These are phyloP conservation scores for Lachnellula cervina DNA, from an alignment of 2,329 filamentous ascomycete genomes.

Conservation along the genomic window DNA sequence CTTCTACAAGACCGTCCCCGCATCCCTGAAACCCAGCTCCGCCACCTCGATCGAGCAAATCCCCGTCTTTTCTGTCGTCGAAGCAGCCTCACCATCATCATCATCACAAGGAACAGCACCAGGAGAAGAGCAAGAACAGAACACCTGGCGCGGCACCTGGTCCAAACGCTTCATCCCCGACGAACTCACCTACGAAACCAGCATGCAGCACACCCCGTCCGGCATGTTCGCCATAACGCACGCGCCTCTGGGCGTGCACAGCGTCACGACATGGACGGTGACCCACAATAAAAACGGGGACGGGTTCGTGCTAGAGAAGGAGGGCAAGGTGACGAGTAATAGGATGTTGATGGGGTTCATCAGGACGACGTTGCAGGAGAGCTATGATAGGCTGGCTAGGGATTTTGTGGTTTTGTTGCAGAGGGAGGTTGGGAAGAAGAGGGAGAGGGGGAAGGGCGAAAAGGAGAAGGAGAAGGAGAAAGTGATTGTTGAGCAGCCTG, in stretches of 20 bases:
- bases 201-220: conserved; percentile 16
- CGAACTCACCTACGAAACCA: conserved; percentile 22
- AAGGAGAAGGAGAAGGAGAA: not conserved
- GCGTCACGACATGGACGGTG: conserved; percentile 61
- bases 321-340: conserved; percentile 75
- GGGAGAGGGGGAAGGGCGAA: not conserved
- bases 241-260: conserved; percentile 34
- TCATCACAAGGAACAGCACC: conserved; percentile 31
- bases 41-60: conserved; percentile 4
- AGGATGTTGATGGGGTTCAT: conserved; percentile 69
- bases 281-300: conserved; percentile 58
- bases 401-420: conserved; percentile 48
- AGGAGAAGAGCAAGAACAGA: conserved; percentile 56
- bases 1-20: conserved; percentile 54
- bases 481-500: not conserved
- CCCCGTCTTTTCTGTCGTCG: conserved; percentile 24
- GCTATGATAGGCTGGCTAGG: conserved; percentile 65
- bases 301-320: conserved; percentile 74
- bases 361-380: conserved; percentile 72
- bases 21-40: conserved; percentile 4
- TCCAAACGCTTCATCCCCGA: conserved; percentile 25
- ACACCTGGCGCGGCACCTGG: conserved; percentile 71
- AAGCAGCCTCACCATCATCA: conserved; percentile 2
- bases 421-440: conserved; percentile 8
- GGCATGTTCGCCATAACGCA: conserved; percentile 27